Conservation (phyloP, 2,329 filamentous ascomycete species). For the Xylariales sp. region DNA sequence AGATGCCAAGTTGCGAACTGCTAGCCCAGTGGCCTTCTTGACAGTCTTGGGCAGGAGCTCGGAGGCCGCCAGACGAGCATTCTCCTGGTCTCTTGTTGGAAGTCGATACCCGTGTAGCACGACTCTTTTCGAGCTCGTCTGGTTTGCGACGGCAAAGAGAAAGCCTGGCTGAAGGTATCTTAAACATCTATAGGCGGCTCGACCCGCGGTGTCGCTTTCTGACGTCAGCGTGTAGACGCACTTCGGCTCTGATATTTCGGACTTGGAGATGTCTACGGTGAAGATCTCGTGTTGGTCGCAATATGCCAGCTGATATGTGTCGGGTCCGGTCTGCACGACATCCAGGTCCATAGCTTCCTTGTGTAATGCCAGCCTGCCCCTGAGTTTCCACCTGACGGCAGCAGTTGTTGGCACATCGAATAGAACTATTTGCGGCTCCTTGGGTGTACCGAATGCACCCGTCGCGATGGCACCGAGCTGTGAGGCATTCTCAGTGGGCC, state of each 20-base stretch:
- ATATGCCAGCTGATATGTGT: constrained; percentile 69
- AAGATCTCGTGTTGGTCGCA: constrained; percentile 74
- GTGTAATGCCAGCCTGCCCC: constrained; percentile 45
- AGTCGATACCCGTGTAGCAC: constrained; percentile 54
- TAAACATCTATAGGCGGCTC: constrained; percentile 52
- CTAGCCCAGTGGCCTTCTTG: constrained; percentile 71
- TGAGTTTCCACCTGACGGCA: constrained; percentile 44
- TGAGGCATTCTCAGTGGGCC: constrained; percentile 45
- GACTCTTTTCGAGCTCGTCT: constrained; percentile 54
- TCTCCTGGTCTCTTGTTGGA: constrained; percentile 33
- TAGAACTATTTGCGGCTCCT: constrained; percentile 71
- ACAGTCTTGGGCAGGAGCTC: constrained; percentile 61
- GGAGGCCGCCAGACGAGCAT: constrained; percentile 46
- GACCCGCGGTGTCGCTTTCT: constrained; percentile 36
- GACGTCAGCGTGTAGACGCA: constrained; percentile 53
- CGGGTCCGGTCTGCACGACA: constrained; percentile 56
- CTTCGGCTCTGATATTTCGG: constrained; percentile 40
- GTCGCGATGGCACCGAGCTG: constrained; percentile 76
- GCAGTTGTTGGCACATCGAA: constrained; percentile 62
- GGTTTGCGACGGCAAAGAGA: constrained; percentile 52
- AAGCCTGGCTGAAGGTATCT: constrained; percentile 56
- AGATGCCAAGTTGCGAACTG: constrained; percentile 65
- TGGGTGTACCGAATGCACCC: constrained; percentile 71
- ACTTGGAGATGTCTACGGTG: constrained; percentile 47
- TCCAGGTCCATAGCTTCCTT: constrained; percentile 67